Base-by-base conservation (phyloP, 805 yeast species). In the Saccharomycopsis selenospora region DNA sequence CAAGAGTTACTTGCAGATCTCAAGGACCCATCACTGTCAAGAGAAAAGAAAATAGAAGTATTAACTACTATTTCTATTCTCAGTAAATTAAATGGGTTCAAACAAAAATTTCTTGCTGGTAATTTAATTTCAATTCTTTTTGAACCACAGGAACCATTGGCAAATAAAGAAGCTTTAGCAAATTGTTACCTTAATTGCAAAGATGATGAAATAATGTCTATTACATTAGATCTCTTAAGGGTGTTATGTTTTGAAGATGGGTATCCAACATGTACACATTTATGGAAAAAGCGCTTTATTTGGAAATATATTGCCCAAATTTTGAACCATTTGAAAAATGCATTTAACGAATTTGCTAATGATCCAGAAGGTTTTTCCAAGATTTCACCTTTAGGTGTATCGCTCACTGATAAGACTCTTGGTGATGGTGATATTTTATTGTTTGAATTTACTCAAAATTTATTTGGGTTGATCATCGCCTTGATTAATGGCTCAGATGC, bases 241-340 rank as follows among this genome's bases (percentile, higher is more conserved):
- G 88, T 85, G 60, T 60, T 91, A 48, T 82, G 84, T 2, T 71
- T 87, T 46, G 95, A 87, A 59, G 95, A 89, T 65, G 97, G 96
- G 18, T 82, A 86, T 57, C 95, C 87, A 54, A 75, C 87, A 30
- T 79, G 88, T 24, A 75, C 77, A 18, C 78, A 76, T 61, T 62
- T 85, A 47, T 84, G 95, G 85, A 76, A 97, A 60, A 78, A 79
- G 14, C 42, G 55, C 20, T 79, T 84, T 53, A 78, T 91, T 38
- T 82, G 95, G 85, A 69, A 75, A 0, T 66, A 75, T 24, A 71
- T 88, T 36, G 75, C 72, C 42, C 54, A 61, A 3, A 75, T 80
- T 2, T 65, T 86, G 40, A 61, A 61, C 0, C 80, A 80, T 53
- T 72, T 80, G 22, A 61, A 68, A 30, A 61, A 60, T 0, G 77